These are phyloP conservation scores for Fusarium stilboides DNA, from an alignment of 2,329 filamentous ascomycete species.

Conservation along the genomic window DNA sequence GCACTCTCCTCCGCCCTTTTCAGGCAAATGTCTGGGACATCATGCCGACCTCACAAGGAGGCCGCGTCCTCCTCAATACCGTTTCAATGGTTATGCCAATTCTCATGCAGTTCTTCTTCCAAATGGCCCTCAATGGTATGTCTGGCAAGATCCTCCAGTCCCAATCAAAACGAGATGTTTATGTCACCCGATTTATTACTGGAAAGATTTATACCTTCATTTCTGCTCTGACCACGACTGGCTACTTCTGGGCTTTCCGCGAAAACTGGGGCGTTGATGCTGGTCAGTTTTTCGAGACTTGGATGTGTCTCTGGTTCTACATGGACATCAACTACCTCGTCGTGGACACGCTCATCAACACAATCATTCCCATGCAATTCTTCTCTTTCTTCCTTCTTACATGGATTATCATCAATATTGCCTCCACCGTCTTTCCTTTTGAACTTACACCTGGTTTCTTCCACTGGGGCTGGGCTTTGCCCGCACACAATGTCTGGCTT, in stretches of 20 bases:
- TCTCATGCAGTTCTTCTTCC: conserved; percentile 15
- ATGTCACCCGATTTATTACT: background rate
- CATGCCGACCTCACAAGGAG: conserved; percentile 3
- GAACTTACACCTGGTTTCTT: conserved; percentile 34
- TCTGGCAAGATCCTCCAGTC: conserved; percentile 4
- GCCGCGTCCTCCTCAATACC: background rate
- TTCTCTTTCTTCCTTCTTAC: conserved; percentile 59
- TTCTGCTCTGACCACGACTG: conserved; percentile 53
- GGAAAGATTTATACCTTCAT: conserved; percentile 2
- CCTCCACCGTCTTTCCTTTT: conserved; percentile 27
- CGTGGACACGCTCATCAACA: conserved; percentile 53
- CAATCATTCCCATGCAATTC: conserved; percentile 53
- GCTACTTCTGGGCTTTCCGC: conserved; percentile 61
- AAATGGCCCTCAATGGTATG: background rate
- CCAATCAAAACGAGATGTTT: conserved; percentile 5
- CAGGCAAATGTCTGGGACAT: background rate
- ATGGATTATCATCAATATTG: conserved; percentile 51
- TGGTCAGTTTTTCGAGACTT: conserved; percentile 44
- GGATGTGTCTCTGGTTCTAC: conserved; percentile 56
- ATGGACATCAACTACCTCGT: conserved; percentile 60
- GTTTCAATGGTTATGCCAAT: conserved; percentile 1
- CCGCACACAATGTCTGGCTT: conserved; percentile 24
- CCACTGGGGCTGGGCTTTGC: conserved; percentile 27
- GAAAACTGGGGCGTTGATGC: conserved; percentile 57
- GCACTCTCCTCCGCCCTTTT: background rate